Base-by-base conservation (phyloP, 257 asterid genomes). In the Plantago ovata region DNA sequence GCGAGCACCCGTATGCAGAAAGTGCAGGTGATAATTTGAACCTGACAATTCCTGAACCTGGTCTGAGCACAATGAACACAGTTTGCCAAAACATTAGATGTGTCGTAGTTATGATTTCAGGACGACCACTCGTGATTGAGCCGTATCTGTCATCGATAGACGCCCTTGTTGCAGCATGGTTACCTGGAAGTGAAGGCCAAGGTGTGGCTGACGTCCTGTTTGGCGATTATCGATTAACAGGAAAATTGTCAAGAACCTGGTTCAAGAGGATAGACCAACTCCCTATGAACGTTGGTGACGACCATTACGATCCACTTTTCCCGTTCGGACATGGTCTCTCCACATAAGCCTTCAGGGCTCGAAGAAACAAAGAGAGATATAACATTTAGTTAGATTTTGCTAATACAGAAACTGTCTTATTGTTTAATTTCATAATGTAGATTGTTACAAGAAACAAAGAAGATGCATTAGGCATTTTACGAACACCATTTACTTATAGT, bases 121-220 rank as follows among this genome's bases (percentile, higher is more conserved):
- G 58, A 11, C 33, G 58, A 13, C 58, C 58, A n/a, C 41, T 32
- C 1, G 41, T 53, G 41, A 50, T 50, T 0, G 56, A 50, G 56
- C 56, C 41, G 15, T 53, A 54, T 14, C 43, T 54, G 32, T 54
- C 60, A 28, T 54, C 60, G 22, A 54, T 54, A 28, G 60, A 54
- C 12, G 60, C 60, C 19, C 60, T 54, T 54, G 45, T 54, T 9
- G 60, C 60, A 7, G 60, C 60, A 54, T 54, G 60, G 60, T 13
- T 54, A 36, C 43, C 60, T 32, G 60, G 60, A 54, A 54, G 43
- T 22, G 60, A 54, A 54, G 60, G 60, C 4, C 60, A 54, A 54
- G 60, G 60, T 15, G 45, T 54, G 24, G 60, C 60, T 1, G 60
- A 33, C 5, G 60, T 54, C 13, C 42, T 54, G 39, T 54, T 54